phyloP scores from a whole-genome alignment of 2,329 filamentous ascomycete genomes.

The Microascus cirrosus region DNA sequence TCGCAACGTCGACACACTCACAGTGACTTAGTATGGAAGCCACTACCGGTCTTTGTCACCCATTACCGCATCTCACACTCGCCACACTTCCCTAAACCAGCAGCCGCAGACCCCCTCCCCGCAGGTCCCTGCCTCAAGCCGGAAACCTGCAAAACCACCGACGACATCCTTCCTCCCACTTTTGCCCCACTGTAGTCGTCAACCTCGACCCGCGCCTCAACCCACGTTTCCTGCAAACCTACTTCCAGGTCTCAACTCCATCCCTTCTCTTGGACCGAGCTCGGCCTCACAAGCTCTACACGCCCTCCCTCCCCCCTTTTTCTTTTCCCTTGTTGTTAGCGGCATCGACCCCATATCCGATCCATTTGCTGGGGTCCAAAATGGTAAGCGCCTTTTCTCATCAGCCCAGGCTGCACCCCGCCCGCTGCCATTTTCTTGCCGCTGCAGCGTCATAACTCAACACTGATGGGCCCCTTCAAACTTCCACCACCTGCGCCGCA shows the following conservation, averaged over 20 bases:
- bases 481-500: background rate
- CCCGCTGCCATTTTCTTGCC: background rate
- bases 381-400: slow-evolving; percentile 1
- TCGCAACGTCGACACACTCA: background rate
- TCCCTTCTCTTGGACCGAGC: background rate
- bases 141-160: background rate
- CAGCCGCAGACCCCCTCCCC: background rate
- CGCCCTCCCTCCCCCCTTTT: background rate
- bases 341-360: slow-evolving; percentile 8
- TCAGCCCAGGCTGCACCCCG: background rate
- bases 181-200: background rate
- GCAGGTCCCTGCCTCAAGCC: too few species aligned
- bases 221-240: background rate
- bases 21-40: background rate
- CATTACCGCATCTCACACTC: background rate
- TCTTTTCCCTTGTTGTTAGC: background rate
- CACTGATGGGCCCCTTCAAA: background rate
- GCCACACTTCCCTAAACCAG: background rate
- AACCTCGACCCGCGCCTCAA: background rate
- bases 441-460: background rate
- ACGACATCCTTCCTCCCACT: background rate
- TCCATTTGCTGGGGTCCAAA: background rate
- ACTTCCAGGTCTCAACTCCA: background rate
- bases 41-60: background rate
- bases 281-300: background rate